These are phyloP conservation scores for Staphylotrichum tortipilum DNA, from an alignment of 495 filamentous ascomycete genomes.

Conservation along the genomic window DNA sequence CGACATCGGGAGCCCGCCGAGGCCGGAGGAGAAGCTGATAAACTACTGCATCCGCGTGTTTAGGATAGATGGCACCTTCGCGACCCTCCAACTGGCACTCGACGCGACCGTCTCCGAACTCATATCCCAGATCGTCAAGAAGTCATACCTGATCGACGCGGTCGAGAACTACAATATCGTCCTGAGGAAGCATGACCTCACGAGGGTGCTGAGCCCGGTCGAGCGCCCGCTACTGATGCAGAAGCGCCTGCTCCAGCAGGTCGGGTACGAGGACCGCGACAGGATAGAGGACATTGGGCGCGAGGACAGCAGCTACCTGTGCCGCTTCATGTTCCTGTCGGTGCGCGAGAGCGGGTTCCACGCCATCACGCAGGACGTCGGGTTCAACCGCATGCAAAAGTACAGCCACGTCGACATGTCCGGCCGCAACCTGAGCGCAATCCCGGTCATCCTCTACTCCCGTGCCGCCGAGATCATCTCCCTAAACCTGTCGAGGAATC, in stretches of 20 bases:
- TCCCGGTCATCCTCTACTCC: conserved; percentile 87
- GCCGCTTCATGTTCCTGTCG: conserved; percentile 89
- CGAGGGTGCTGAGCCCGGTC: conserved; percentile 62
- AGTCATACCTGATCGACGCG: conserved; percentile 83
- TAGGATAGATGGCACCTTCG: conserved; percentile 85
- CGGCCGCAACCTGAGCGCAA: conserved; percentile 86
- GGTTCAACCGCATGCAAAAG: conserved; percentile 71
- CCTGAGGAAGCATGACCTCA: conserved; percentile 85
- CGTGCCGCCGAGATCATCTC: conserved; percentile 89
- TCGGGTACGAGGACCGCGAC: conserved; percentile 82
- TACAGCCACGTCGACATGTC: conserved; percentile 88
- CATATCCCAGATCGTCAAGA: conserved; percentile 73
- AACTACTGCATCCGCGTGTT: conserved; percentile 95
- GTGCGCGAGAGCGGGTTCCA: conserved; percentile 75
- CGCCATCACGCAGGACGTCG: conserved; percentile 54
- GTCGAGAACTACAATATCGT: conserved; percentile 92
- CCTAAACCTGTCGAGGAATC: conserved; percentile 83
- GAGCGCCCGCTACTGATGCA: conserved; percentile 89
- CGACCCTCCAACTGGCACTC: conserved; percentile 71
- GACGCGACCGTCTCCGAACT: conserved; percentile 79
- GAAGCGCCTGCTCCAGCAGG: conserved; percentile 83
- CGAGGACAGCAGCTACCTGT: conserved; percentile 94
- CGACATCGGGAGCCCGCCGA: conserved; percentile 51
- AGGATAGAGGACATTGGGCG: conserved; percentile 90
- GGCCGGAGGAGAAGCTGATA: conserved; percentile 54